Evolutionary conservation across 768 basidiomycete genomes (phyloP).

Genomic region (Kwoniella botswanensis): DNA sequence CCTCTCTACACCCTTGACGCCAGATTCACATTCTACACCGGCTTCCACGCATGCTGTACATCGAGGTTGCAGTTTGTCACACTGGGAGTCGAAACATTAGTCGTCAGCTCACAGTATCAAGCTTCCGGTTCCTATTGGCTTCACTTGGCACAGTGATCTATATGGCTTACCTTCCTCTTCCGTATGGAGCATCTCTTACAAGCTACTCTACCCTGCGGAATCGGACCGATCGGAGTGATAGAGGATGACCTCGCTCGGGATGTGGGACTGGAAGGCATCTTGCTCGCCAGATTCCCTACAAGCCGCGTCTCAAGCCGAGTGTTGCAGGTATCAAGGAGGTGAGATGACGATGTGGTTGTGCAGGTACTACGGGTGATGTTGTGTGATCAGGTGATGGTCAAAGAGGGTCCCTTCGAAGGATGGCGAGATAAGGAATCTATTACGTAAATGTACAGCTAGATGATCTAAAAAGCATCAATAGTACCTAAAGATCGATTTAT

Average conservation of each 20-base stretch:
- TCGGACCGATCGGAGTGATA: neutral
- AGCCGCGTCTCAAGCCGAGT: no score
- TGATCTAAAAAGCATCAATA: no score
- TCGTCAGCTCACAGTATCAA: neutral
- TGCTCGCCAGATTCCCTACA: neutral
- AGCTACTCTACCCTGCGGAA: neutral
- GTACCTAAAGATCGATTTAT: no score
- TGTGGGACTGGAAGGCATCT: neutral
- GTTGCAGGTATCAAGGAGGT: no score
- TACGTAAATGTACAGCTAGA: neutral
- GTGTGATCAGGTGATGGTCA: neutral
- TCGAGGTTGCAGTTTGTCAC: neutral
- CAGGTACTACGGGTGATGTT: no score
- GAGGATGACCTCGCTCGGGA: neutral
- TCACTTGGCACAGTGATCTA: no score
- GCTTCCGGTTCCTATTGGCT: no score
- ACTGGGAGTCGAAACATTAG: neutral
- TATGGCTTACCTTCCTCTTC: neutral
- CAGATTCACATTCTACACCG: neutral
- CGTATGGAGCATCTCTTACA: neutral
- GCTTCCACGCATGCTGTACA: constrained; percentile 4
- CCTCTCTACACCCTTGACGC: neutral
- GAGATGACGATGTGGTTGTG: no score
- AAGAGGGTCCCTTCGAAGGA: neutral
- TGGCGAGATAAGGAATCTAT: neutral